Evolutionary conservation across 148 eudicot species (phyloP).

Genomic region (Limonium bicolor): DNA sequence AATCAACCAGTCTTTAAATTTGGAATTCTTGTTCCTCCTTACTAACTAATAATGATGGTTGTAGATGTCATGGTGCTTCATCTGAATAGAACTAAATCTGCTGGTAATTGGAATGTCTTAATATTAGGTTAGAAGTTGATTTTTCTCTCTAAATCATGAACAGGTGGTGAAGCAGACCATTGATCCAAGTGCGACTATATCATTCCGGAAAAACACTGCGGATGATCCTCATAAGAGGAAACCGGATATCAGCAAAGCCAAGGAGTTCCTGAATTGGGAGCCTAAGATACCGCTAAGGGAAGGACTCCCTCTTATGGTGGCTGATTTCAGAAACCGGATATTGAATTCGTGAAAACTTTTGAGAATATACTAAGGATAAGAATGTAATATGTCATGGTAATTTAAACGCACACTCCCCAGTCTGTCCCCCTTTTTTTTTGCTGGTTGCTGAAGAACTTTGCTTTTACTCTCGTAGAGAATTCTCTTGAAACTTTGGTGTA

Average conservation of each 20-base stretch:
- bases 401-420: no score
- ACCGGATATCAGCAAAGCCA: constrained; percentile 78
- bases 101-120: neutral
- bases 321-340: constrained; percentile 61
- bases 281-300: constrained; percentile 60
- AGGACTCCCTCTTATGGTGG: constrained; percentile 65
- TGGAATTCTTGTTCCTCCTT: constrained; percentile 11
- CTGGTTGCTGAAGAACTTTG: no score
- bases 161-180: constrained; percentile 72
- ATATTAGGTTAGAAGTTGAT: neutral
- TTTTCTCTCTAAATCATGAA: neutral
- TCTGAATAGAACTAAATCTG: neutral
- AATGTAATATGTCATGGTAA: no score
- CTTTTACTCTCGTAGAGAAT: no score
- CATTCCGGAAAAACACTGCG: constrained; percentile 51
- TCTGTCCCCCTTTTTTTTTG: no score
- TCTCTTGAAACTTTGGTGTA: no score
- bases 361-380: no score
- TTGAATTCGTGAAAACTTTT: no score
- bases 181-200: constrained; percentile 63
- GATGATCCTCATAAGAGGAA: constrained; percentile 85
- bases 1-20: no score
- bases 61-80: neutral
- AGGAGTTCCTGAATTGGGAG: constrained; percentile 71
- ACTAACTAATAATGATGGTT: neutral